Base-by-base conservation (phyloP, 176 grass and related monocot species). In the Tillandsia leiboldiana region DNA sequence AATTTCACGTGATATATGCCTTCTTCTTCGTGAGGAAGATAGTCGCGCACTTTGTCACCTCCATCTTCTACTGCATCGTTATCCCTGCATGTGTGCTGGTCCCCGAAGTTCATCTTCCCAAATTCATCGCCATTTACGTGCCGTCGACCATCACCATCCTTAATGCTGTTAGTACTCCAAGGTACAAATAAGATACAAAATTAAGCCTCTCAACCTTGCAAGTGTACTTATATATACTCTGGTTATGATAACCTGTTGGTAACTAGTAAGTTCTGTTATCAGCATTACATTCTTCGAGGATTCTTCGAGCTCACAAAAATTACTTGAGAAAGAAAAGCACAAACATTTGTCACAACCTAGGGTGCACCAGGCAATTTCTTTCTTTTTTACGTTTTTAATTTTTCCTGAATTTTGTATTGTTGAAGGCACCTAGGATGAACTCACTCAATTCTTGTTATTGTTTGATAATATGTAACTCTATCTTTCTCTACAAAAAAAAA, bases 21-120 rank as follows among this genome's bases (percentile, higher is more conserved):
- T 96, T 96, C 83, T 96, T 96, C 81, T 84, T 96, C 54, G 83
- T 96, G 66, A 73, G 92, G 54, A 96, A 96, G 82, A 79, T 91
- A 33, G 79, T 96, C 11, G 92, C 88, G 10, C 86, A 96, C 78
- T 83, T 96, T 28, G 85, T 87, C 74, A 91, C 88, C 24, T 96
- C 87, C 85, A 65, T 86, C 75, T 91, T 96, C 70, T 96, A 87
- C 73, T 91, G 92, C 75, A 66, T 91, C 27, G 81, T 96, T 51
- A 96, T 96, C 65, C 92, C 88, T 0, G 72, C 78, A 0, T 96
- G 81, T 65, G 88, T 87, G 3, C 80, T 96, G 14, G 42, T 91
- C 62, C 78, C 82, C 27, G 81, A 96, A 63, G 75, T 96, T 13
- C 73, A 24, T 9, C 80, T 96, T 28, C 88, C 92, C 50, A 91